Evolutionary conservation across 2,329 filamentous ascomycete genomes (phyloP).

Genomic region (Dothideomycetes sp.): DNA sequence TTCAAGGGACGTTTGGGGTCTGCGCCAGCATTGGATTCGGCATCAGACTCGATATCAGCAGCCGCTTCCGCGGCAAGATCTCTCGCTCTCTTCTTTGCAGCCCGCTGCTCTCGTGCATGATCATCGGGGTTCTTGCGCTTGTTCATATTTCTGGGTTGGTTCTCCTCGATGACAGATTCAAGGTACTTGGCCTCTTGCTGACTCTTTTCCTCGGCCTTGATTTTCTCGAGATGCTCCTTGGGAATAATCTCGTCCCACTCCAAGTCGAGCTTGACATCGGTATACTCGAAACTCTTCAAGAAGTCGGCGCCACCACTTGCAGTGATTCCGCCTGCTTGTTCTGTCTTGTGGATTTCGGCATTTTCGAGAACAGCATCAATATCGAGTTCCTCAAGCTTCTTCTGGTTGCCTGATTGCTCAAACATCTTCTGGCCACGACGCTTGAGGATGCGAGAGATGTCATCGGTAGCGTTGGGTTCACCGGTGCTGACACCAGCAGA

Average conservation of each 20-base stretch:
- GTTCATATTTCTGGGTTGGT: conserved; percentile 57
- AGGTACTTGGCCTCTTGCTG: conserved; percentile 76
- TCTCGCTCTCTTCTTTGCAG: conserved; percentile 59
- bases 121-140: conserved; percentile 57
- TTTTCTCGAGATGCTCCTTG: conserved; percentile 77
- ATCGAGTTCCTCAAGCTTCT: conserved; percentile 91
- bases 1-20: conserved; percentile 85
- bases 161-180: conserved; percentile 73
- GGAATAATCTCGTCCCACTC: conserved; percentile 99
- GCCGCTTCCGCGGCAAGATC: conserved; percentile 54
- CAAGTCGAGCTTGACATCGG: conserved; percentile 91
- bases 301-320: conserved; percentile 97
- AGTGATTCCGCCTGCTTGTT: conserved; percentile 87
- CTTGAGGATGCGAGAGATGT: conserved; percentile 94
- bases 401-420: conserved; percentile 91
- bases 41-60: conserved; percentile 48
- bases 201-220: conserved; percentile 82
- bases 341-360: conserved; percentile 92
- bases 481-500: conserved; percentile 50
- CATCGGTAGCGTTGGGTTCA: conserved; percentile 83
- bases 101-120: conserved; percentile 55
- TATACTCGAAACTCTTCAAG: conserved; percentile 80
- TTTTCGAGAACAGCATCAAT: conserved; percentile 96
- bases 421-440: conserved; percentile 99
- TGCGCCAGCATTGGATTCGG: conserved; percentile 42